Percentiles rank a stretch among this genome's conserved stretches.
These are phyloP conservation scores for Rhododendron henanense DNA, from an alignment of 148 eudicot species.

Conservation along the genomic window DNA sequence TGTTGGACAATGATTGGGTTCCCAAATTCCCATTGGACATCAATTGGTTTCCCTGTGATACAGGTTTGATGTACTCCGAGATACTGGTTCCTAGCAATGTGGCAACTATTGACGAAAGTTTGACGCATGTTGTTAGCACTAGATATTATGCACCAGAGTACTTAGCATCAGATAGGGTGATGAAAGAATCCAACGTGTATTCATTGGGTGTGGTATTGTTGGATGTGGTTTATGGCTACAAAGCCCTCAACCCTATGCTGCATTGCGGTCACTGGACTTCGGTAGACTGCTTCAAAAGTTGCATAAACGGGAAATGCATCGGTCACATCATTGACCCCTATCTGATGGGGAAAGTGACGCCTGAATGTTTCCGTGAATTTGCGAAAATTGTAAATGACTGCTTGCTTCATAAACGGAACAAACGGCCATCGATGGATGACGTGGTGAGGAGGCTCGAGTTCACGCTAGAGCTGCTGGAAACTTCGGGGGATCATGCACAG, in stretches of 20 bases:
- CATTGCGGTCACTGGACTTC: not conserved
- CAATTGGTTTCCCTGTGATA: not conserved
- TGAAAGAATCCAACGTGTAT: constrained; percentile 18
- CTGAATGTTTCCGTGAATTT: constrained; percentile 13
- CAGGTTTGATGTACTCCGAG: not conserved
- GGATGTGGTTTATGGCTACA: constrained; percentile 8
- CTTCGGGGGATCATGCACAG: not conserved
- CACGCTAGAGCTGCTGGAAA: constrained; percentile 13
- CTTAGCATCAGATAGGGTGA: not conserved
- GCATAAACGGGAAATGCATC: not conserved
- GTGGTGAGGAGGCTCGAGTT: constrained; percentile 11
- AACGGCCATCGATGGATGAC: constrained; percentile 18
- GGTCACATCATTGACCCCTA: constrained; percentile 13
- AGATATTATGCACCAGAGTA: constrained; percentile 15
- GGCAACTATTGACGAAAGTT: not conserved
- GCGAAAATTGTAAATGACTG: constrained; percentile 13
- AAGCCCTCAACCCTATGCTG: not conserved
- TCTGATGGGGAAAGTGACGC: not conserved
- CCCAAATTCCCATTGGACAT: not conserved
- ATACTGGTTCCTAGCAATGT: not conserved
- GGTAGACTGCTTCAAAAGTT: not conserved
- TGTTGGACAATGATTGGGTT: constrained; percentile 18
- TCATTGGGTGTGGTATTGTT: not conserved
- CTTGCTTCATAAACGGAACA: not conserved
- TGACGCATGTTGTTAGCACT: too few species aligned